phyloP scores from a whole-genome alignment of 2,329 filamentous ascomycete genomes.

The Botrytis deweyae region DNA sequence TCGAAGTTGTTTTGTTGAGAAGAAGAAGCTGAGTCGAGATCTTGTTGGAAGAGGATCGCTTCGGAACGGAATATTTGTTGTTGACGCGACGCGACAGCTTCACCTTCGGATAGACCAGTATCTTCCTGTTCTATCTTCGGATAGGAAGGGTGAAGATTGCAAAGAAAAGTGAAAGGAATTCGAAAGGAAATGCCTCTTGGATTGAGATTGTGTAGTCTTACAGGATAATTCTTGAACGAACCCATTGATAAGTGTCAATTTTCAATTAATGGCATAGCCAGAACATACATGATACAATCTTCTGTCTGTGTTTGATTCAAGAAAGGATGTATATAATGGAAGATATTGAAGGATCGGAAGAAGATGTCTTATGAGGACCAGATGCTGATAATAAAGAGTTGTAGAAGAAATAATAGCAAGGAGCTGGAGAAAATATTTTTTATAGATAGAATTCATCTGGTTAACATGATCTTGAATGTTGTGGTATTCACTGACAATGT shows the following conservation, averaged over 20 bases:
- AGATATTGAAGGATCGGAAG: neutral
- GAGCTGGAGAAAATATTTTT: neutral
- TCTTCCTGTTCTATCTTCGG: neutral
- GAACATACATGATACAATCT: neutral
- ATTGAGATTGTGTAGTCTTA: too few relatives aligned
- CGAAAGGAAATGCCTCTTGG: neutral
- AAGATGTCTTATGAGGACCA: neutral
- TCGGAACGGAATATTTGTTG: neutral
- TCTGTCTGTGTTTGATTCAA: neutral
- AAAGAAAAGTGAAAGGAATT: too few relatives aligned
- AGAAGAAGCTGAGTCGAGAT: neutral
- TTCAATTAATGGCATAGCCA: too few relatives aligned
- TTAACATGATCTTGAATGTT: neutral
- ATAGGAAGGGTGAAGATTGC: neutral
- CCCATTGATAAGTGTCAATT: too few relatives aligned
- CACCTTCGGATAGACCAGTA: neutral
- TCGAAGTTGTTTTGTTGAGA: neutral
- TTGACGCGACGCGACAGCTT: neutral
- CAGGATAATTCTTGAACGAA: neutral
- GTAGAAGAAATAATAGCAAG: neutral
- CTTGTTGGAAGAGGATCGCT: neutral
- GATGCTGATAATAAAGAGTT: neutral
- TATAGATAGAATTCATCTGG: neutral
- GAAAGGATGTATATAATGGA: neutral
- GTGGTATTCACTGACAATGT: neutral